A percentile compares a stretch with the other conserved stretches of the same genome.
These are phyloP conservation scores for Zymoseptoria brevis DNA, from an alignment of 2,329 filamentous ascomycete species.

Conservation along the genomic window DNA sequence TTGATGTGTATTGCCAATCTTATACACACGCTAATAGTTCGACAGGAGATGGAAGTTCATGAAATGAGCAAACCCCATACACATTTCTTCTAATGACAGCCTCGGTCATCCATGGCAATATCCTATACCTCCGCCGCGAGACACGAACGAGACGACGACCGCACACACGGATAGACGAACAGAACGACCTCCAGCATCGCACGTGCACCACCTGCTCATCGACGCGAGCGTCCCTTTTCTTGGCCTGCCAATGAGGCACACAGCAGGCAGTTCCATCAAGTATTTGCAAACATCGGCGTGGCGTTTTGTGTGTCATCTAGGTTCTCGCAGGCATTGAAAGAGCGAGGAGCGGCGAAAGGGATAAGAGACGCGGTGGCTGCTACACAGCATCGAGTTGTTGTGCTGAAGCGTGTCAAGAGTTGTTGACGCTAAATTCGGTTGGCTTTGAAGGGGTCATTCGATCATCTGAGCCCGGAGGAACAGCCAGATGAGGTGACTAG, in stretches of 20 bases:
- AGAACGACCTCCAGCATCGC: constrained; percentile 3
- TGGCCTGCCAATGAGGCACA: neutral
- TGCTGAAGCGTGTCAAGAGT: neutral
- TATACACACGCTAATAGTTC: constrained; percentile 33
- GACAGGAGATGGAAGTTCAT: constrained; percentile 97
- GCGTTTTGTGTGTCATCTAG: neutral
- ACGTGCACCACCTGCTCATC: neutral
- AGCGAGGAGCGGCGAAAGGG: neutral
- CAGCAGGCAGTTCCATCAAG: neutral
- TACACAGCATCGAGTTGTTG: neutral
- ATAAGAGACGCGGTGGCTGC: neutral
- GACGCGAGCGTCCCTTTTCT: neutral
- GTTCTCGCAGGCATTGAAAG: neutral
- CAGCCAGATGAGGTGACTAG: too few species aligned
- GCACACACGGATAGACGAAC: constrained; percentile 10
- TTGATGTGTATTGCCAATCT: neutral
- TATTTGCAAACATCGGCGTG: neutral
- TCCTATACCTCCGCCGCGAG: constrained; percentile 9
- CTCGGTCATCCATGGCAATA: neutral
- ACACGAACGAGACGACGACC: constrained; percentile 14
- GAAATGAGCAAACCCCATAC: constrained; percentile 99
- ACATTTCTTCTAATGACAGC: constrained; percentile 83
- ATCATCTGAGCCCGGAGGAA: neutral
- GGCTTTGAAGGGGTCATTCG: neutral
- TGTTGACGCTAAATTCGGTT: neutral